Percentiles rank a stretch among this genome's conserved stretches.
Conservation (phyloP, 768 basidiomycete species). For the Mycena indigotica region DNA sequence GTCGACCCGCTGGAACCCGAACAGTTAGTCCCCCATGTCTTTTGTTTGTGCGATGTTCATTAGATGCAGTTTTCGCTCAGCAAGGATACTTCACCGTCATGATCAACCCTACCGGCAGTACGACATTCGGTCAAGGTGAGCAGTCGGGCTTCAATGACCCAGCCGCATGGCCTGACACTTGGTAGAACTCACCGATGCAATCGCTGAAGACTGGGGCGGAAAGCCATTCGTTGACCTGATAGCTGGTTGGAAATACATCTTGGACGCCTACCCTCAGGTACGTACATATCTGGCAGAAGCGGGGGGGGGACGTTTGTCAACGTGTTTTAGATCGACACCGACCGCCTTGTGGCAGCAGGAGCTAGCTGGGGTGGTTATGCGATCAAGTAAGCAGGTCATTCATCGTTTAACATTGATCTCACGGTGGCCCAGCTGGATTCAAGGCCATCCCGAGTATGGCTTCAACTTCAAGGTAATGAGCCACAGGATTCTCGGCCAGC, state of each 20-base stretch:
- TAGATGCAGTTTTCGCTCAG: constrained; percentile 65
- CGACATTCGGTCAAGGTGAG: constrained; percentile 85
- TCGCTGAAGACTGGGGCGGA: constrained; percentile 82
- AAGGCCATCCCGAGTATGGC: constrained; percentile 86
- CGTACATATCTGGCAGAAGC: neutral
- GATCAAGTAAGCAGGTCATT: constrained; percentile 62
- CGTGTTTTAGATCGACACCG: constrained; percentile 58
- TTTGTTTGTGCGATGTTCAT: neutral
- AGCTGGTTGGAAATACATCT: constrained; percentile 71
- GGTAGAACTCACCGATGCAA: constrained; percentile 78
- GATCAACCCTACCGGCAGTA: constrained; percentile 94
- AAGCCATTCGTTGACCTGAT: constrained; percentile 80
- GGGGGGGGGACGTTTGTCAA: neutral
- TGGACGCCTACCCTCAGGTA: constrained; percentile 73
- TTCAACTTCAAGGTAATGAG: constrained; percentile 84
- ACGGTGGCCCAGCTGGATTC: constrained; percentile 91
- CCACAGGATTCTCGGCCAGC: neutral
- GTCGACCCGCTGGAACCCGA: constrained; percentile 92
- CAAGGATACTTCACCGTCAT: constrained; percentile 88
- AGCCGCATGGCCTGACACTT: neutral
- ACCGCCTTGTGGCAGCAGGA: constrained; percentile 76
- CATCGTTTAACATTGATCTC: no score
- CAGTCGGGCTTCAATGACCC: constrained; percentile 1
- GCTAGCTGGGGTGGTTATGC: constrained; percentile 88
- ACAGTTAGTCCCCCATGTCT: constrained; percentile 48